Evolutionary conservation across 2,329 filamentous ascomycete species (phyloP), one percentile per base, ranked within the genome.

Genomic region (Neobulgaria alba): DNA sequence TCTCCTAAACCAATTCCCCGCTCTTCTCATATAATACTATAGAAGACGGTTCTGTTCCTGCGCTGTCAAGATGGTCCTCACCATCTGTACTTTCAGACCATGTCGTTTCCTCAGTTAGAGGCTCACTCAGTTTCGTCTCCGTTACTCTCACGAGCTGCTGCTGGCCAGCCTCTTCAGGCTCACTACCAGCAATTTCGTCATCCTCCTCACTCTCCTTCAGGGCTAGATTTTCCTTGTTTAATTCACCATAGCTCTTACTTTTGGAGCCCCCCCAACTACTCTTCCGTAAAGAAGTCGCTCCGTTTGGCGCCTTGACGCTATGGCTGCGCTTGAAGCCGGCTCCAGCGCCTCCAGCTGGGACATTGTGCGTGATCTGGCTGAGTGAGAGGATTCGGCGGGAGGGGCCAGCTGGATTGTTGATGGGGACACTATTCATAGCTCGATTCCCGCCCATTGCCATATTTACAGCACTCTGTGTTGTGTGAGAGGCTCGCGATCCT

Each of bases 321-420:
- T 89, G 82, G 60, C 82, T 89, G 45, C 85, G 74, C 65, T 82
- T 82, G 50, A 94, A 69, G 34, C 75, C 77, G n/a, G n/a, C n/a
- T 7, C 23, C 23, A 26, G 23, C 7, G 23, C 23, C 12, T 15
- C 75, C 72, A 5, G 64, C 67, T 55, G 41, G 59, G 23, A 76
- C 69, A 56, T 92, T 90, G 59, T 82, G 80, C 39, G 78, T 85
- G 53, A 96, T 93, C 63, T 95, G 86, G 59, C 83, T 93, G 26
- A 96, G 75, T 37, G 87, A 95, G 44, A 93, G 75, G 55, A 96
- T 95, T 36, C 92, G 79, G 30, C 90, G 75, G 58, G 79, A 73
- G 63, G 72, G 57, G 55, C 75, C 67, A 14, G 68, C 66, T 35
- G 72, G 63, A 14, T 64, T 68, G 2, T 75, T 55, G 33, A 51